Conservation (phyloP, 805 yeast genomes). For the Myxozyma monticola region DNA sequence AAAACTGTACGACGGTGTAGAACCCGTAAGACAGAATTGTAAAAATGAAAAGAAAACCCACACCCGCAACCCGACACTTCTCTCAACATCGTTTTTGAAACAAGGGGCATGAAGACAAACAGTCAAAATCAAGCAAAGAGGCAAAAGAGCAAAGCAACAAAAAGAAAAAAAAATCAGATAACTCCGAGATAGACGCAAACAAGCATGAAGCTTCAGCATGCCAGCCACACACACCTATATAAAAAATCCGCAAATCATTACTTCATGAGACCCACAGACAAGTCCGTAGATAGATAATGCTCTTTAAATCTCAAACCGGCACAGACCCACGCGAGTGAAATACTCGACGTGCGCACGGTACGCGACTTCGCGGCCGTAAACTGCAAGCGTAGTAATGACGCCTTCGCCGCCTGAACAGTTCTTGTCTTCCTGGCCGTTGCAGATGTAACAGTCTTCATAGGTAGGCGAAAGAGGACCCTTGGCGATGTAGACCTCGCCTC, state of each 20-base stretch:
- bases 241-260: neutral
- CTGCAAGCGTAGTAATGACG: slow-evolving; percentile 16
- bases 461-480: slow-evolving; percentile 30
- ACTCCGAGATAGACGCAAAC: neutral
- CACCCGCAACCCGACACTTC: too few species aligned
- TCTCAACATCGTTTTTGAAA: too few species aligned
- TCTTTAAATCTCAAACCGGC: slow-evolving; percentile 18
- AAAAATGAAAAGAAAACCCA: too few species aligned
- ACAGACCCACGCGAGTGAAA: slow-evolving; percentile 26
- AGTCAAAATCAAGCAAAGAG: too few species aligned
- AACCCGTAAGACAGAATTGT: too few species aligned
- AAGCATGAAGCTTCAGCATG: neutral
- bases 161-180: neutral
- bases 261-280: neutral
- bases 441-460: slow-evolving; percentile 25
- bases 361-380: slow-evolving; percentile 19
- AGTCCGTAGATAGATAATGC: too few species aligned
- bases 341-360: slow-evolving; percentile 30
- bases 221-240: too few species aligned
- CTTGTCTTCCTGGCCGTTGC: slow-evolving; percentile 30
- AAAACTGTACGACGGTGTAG: neutral
- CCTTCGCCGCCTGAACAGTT: slow-evolving; percentile 31
- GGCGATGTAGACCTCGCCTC: slow-evolving; percentile 28
- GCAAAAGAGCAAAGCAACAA: neutral
- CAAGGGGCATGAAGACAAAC: too few species aligned